Conservation (phyloP, 805 yeast genomes). For the Wickerhamiella musiphila region DNA sequence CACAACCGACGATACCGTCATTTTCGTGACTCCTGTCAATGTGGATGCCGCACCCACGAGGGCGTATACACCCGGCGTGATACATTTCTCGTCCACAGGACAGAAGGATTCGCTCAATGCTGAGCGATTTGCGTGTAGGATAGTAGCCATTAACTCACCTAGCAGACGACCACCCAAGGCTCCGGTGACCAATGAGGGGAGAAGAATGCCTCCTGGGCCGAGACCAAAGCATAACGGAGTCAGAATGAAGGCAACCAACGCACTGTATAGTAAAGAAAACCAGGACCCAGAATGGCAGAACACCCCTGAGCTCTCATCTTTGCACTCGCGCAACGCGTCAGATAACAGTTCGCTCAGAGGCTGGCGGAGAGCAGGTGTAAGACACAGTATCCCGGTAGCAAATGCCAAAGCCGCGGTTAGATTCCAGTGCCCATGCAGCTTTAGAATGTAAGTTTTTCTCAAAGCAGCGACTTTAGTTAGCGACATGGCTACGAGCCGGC, state of each 20-base stretch:
- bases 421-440: constrained; percentile 31
- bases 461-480: constrained; percentile 1
- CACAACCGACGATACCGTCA: constrained; percentile 67
- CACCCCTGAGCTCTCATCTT: constrained; percentile 4
- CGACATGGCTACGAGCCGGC: constrained; percentile 27
- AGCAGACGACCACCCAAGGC: constrained; percentile 84
- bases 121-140: constrained; percentile 33
- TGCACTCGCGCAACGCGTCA: constrained; percentile 56
- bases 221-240: constrained; percentile 55
- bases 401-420: constrained; percentile 39
- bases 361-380: constrained; percentile 36
- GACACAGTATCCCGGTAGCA: no score
- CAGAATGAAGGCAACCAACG: constrained; percentile 37
- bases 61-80: constrained; percentile 77
- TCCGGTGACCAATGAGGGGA: constrained; percentile 94
- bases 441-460: constrained; percentile 24
- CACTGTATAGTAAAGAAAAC: constrained; percentile 23
- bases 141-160: constrained; percentile 53
- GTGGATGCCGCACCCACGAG: constrained; percentile 79
- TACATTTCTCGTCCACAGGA: constrained; percentile 30
- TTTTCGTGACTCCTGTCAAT: constrained; percentile 61
- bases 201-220: constrained; percentile 89
- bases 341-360: constrained; percentile 36
- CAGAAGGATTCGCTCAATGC: constrained; percentile 18
- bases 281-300: constrained; percentile 10